phyloP scores from a whole-genome alignment of 257 asterid genomes.

The Capsicum pubescens region DNA sequence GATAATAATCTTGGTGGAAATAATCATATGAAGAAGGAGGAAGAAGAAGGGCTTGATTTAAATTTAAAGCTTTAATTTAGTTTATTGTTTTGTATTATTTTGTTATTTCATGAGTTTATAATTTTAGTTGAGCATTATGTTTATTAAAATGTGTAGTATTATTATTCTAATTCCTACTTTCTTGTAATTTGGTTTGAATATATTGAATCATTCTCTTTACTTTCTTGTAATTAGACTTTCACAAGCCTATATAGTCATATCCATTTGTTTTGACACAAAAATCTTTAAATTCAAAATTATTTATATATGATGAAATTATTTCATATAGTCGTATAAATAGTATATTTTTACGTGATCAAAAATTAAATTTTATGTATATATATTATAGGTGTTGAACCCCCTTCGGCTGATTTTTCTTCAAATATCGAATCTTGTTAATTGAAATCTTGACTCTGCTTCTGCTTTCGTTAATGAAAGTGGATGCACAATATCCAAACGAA shows the following conservation, averaged over 20 bases:
- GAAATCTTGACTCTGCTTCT: no score
- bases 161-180: not conserved
- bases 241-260: not conserved
- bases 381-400: no score
- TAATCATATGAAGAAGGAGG: not conserved
- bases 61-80: not conserved
- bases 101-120: not conserved
- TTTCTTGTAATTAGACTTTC: not conserved
- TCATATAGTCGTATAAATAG: no score
- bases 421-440: no score
- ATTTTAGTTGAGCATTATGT: not conserved
- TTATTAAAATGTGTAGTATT: not conserved
- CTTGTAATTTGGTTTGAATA: conserved; percentile 1
- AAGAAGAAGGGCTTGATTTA: conserved; percentile 1
- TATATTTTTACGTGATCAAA: no score
- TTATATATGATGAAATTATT: no score
- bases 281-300: not conserved
- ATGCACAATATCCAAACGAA: no score
- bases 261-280: not conserved
- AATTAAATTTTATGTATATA: no score
- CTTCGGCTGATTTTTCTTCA: no score
- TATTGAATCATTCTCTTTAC: not conserved
- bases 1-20: not conserved
- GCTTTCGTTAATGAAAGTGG: no score
- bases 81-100: not conserved